phyloP scores from a whole-genome alignment of 305 asterid species.

The Withania somnifera region DNA sequence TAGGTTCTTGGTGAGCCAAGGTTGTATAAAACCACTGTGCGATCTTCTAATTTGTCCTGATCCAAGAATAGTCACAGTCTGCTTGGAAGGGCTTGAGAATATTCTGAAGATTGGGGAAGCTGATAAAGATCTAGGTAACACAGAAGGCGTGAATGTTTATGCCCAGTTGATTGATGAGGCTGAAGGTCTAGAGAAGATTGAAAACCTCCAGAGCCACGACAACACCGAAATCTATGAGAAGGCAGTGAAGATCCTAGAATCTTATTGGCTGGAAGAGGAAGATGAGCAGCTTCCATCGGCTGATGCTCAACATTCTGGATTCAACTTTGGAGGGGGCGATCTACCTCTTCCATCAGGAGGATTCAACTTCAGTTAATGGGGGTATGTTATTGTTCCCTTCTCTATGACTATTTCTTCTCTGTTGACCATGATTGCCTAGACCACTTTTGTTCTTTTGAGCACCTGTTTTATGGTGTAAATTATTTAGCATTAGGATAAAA shows the following conservation, averaged over 20 bases:
- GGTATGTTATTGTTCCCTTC: neutral
- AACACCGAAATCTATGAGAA: constrained; percentile 58
- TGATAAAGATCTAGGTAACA: constrained; percentile 38
- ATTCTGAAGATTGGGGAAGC: constrained; percentile 67
- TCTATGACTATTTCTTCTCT: neutral
- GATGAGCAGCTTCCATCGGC: constrained; percentile 39
- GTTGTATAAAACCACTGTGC: constrained; percentile 58
- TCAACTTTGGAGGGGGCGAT: constrained; percentile 47
- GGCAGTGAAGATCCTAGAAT: constrained; percentile 65
- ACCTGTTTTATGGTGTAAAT: neutral
- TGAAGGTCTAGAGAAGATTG: constrained; percentile 66
- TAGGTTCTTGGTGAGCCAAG: constrained; percentile 55
- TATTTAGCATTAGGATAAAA: neutral
- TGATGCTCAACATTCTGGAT: constrained; percentile 34
- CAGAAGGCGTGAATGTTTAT: constrained; percentile 42
- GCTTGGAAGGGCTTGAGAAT: constrained; percentile 64
- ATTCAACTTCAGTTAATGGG: constrained; percentile 51
- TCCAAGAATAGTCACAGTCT: constrained; percentile 49
- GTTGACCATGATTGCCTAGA: neutral
- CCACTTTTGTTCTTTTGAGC: neutral
- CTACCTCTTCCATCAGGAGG: constrained; percentile 50
- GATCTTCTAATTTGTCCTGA: constrained; percentile 59
- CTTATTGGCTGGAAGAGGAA: constrained; percentile 68
- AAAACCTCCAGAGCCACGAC: constrained; percentile 52
- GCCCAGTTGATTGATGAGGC: constrained; percentile 63